Evolutionary conservation across 2,329 filamentous ascomycete genomes (phyloP).

Genomic region (Chaetomium globosum): DNA sequence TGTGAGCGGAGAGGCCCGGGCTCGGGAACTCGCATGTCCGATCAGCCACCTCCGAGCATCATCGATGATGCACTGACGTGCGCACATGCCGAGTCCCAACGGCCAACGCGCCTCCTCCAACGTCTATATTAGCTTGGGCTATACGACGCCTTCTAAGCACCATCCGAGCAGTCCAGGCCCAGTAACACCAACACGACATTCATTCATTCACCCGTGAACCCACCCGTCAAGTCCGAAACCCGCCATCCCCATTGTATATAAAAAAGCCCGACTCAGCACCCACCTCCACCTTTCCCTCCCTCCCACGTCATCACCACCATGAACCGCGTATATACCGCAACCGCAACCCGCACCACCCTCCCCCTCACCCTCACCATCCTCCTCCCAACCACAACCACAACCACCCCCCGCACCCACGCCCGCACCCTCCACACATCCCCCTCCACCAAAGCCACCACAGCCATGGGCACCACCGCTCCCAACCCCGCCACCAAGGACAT

Average conservation of each 20-base stretch:
- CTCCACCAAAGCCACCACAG: neutral
- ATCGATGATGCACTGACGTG: constrained; percentile 12
- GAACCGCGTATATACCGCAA: neutral
- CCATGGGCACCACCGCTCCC: constrained; percentile 21
- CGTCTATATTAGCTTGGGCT: neutral
- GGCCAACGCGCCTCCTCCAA: neutral
- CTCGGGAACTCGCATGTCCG: constrained; percentile 2
- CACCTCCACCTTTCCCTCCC: too few relatives aligned
- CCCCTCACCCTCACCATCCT: neutral
- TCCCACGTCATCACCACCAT: neutral
- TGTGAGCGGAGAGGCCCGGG: neutral
- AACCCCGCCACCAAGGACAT: constrained; percentile 13
- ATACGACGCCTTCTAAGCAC: neutral
- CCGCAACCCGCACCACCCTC: neutral
- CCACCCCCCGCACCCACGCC: neutral
- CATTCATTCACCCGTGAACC: neutral
- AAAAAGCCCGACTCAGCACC: neutral
- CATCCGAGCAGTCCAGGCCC: neutral
- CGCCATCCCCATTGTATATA: constrained; percentile 1
- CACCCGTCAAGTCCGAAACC: too few relatives aligned
- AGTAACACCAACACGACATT: neutral
- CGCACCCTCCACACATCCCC: too few relatives aligned
- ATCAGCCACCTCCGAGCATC: neutral
- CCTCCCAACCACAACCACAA: neutral
- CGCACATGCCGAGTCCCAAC: neutral